Evolutionary conservation across 805 yeast genomes (phyloP).

Genomic region (Ogataea naganishii): DNA sequence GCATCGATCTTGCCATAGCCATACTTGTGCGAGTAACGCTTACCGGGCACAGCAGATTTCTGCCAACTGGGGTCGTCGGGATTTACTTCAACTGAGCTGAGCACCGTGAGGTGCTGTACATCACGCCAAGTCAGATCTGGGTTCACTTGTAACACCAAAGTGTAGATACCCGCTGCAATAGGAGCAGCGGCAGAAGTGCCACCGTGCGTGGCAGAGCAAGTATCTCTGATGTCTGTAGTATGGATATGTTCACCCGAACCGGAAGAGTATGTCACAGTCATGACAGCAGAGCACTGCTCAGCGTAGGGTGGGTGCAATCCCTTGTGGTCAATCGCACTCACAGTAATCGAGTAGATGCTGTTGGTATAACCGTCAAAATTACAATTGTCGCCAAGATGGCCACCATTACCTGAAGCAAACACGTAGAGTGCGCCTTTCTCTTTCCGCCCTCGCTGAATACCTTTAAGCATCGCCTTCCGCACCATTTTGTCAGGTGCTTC

Average conservation of each 20-base stretch:
- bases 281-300: slow-evolving; percentile 89
- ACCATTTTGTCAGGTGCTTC: slow-evolving; percentile 79
- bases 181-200: slow-evolving; percentile 99
- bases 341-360: slow-evolving; percentile 88
- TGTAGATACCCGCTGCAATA: slow-evolving; percentile 90
- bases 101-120: slow-evolving; percentile 73
- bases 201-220: slow-evolving; percentile 74
- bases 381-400: slow-evolving; percentile 73
- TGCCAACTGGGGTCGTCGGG: slow-evolving; percentile 69
- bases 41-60: slow-evolving; percentile 49
- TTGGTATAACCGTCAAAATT: slow-evolving; percentile 97
- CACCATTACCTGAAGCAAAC: slow-evolving; percentile 96
- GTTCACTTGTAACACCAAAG: slow-evolving; percentile 73
- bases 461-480: slow-evolving; percentile 74
- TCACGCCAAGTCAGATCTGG: slow-evolving; percentile 95
- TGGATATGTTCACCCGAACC: slow-evolving; percentile 86
- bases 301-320: slow-evolving; percentile 86
- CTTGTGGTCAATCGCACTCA: slow-evolving; percentile 83
- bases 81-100: slow-evolving; percentile 62
- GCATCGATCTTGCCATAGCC: slow-evolving; percentile 95
- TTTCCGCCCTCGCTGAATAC: slow-evolving; percentile 72
- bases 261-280: slow-evolving; percentile 88
- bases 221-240: slow-evolving; percentile 68
- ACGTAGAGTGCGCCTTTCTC: slow-evolving; percentile 84
- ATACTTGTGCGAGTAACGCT: slow-evolving; percentile 71